Base-by-base conservation (phyloP, 768 basidiomycete species). In the Psilocybe cubensis region DNA sequence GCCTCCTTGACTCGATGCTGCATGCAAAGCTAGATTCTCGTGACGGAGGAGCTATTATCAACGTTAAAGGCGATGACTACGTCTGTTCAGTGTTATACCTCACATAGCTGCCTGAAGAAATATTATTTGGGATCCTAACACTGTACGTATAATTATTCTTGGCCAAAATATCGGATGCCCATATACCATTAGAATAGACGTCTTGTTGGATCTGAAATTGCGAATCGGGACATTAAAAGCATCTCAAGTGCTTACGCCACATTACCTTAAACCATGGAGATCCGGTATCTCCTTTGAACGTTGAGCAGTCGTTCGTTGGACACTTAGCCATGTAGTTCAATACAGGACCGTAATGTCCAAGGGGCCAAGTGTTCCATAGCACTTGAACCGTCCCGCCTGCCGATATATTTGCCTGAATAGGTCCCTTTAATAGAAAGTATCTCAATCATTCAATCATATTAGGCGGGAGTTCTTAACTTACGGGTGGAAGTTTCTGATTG, bases 281-380 rank as follows among this genome's bases (percentile, higher is more conserved):
- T 2, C 74, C 75, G 12, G 65, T 64, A 49, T 76, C 73, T 18
- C 66, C 75, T 57, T 74, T 75, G 56, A 58, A 74, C 20, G 66
- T 66, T 10, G 72, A 76, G 52, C 75, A 76, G 45, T 69, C 70
- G 14, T 64, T 64, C 5, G 71, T 63, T 17, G 71, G 64, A 62
- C 75, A 76, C 58, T 70, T 74, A 9, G 74, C 74, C 72, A 76
- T 74, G 52, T 75, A 76, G 60, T 76, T 74, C 12, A 75, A 58
- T 33, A 76, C 72, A n/a, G 75, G 75, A 8, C 74, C 75, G 43
- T 62, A 75, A 54, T 76, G 75, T 3, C 75, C 75, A 18, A 72
- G 47, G 1, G 74, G 74, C 74, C 75, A 76, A 8, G 74, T 76
- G 53, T 75, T 76, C 75, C 75, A 76, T 7, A 72, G 65, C 21